These are phyloP conservation scores for Fomes fomentarius DNA, from an alignment of 1,284 basidiomycete species.

Conservation along the genomic window DNA sequence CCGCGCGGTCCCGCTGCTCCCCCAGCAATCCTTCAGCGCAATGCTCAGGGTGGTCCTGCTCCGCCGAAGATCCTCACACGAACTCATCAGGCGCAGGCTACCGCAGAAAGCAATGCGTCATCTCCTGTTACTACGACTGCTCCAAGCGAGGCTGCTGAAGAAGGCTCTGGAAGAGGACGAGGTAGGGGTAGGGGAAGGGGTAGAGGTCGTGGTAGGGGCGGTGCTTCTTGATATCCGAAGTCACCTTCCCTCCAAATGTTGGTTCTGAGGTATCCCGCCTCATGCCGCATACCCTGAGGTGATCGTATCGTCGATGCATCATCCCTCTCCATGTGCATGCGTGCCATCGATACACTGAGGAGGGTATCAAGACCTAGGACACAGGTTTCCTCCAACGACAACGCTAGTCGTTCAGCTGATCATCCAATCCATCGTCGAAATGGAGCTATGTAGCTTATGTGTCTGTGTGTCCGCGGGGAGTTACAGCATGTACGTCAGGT, in stretches of 20 bases:
- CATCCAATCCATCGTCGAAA: too few relatives aligned
- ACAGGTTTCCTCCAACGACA: too few relatives aligned
- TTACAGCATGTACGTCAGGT: neutral
- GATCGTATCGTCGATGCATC: too few relatives aligned
- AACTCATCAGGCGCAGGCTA: neutral
- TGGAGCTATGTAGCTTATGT: too few relatives aligned
- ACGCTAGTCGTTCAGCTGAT: too few relatives aligned
- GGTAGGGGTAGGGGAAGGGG: conserved; percentile 16
- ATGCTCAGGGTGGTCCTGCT: conserved; percentile 20
- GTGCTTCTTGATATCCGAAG: neutral
- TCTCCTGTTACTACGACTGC: neutral
- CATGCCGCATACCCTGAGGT: too few relatives aligned
- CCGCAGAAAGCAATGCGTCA: neutral
- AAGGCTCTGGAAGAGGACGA: conserved; percentile 27
- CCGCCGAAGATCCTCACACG: conserved; percentile 24
- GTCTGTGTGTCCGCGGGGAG: neutral
- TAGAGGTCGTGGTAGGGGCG: conserved; percentile 13
- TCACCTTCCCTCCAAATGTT: too few relatives aligned
- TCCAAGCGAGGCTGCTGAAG: conserved; percentile 6
- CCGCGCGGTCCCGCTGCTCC: conserved; percentile 12
- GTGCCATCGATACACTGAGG: too few relatives aligned
- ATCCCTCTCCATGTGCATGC: too few relatives aligned
- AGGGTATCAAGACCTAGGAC: too few relatives aligned
- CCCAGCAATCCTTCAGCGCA: conserved; percentile 35
- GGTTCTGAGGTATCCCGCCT: too few relatives aligned